These are phyloP conservation scores for Tulasnella sp. DNA, from an alignment of 768 basidiomycete genomes.

Conservation along the genomic window DNA sequence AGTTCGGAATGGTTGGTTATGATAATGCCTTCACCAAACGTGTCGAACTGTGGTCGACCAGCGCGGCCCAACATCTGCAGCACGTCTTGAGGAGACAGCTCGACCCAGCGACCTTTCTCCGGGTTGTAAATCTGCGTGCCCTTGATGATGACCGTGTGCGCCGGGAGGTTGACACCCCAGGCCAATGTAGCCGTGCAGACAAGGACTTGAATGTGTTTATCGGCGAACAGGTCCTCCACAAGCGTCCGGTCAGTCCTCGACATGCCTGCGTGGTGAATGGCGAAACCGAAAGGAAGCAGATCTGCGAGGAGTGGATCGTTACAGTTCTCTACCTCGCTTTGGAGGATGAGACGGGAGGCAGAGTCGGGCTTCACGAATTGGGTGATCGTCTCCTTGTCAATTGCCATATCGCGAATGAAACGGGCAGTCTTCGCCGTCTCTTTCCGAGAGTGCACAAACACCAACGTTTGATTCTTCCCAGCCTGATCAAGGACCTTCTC, in stretches of 20 bases:
- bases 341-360: slow-evolving; percentile 80
- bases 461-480: slow-evolving; percentile 80
- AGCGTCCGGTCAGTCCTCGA: slow-evolving; percentile 75
- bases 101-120: slow-evolving; percentile 95
- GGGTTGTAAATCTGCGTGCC: slow-evolving; percentile 99
- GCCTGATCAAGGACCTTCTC: slow-evolving; percentile 94
- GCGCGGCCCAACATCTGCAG: slow-evolving; percentile 98
- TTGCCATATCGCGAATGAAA: slow-evolving; percentile 86
- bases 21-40: slow-evolving; percentile 93
- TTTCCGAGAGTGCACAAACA: slow-evolving; percentile 97
- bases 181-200: slow-evolving; percentile 97
- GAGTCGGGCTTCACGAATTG: slow-evolving; percentile 92
- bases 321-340: slow-evolving; percentile 68
- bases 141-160: slow-evolving; percentile 97
- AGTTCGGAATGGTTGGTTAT: slow-evolving; percentile 96
- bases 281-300: slow-evolving; percentile 90
- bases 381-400: slow-evolving; percentile 93
- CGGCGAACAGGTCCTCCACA: slow-evolving; percentile 89
- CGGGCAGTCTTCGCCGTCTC: slow-evolving; percentile 96
- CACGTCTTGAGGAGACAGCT: slow-evolving; percentile 89
- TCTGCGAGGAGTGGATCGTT: slow-evolving; percentile 77
- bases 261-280: slow-evolving; percentile 98
- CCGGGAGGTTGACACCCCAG: slow-evolving; percentile 98
- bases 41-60: slow-evolving; percentile 94
- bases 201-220: slow-evolving; percentile 84